phyloP scores from a whole-genome alignment of 768 basidiomycete species.

The Lactifluus echinatus region DNA sequence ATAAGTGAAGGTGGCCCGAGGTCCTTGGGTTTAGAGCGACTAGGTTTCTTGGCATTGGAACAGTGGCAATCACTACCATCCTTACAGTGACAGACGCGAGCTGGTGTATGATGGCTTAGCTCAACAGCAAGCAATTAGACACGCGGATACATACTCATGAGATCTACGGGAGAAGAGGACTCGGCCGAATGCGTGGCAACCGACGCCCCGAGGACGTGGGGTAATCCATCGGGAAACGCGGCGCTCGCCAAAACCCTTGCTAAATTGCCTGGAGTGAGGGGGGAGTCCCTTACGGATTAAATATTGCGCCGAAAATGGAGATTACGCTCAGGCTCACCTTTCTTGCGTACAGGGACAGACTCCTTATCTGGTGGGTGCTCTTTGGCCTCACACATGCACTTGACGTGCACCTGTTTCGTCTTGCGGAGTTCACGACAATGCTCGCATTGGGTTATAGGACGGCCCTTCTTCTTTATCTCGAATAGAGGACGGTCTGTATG shows the following conservation, averaged over 20 bases:
- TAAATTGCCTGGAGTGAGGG: constrained; percentile 38
- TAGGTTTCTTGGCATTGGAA: constrained; percentile 2
- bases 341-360: constrained; percentile 32
- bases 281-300: constrained; percentile 24
- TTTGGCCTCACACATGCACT: constrained; percentile 54
- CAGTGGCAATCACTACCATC: constrained; percentile 12
- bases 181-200: constrained; percentile 40
- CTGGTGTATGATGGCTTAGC: neutral
- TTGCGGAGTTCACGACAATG: constrained; percentile 78
- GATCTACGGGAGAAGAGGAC: constrained; percentile 51
- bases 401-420: constrained; percentile 72
- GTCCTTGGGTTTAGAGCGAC: constrained; percentile 3
- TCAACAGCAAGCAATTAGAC: neutral
- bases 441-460: constrained; percentile 84
- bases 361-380: constrained; percentile 12
- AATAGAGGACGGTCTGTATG: constrained; percentile 87
- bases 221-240: constrained; percentile 75
- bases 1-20: neutral
- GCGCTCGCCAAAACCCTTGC: constrained; percentile 58
- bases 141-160: constrained; percentile 29
- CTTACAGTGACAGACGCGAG: constrained; percentile 33
- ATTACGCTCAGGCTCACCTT: constrained; percentile 45
- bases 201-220: constrained; percentile 60
- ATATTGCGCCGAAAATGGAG: constrained; percentile 6
- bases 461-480: constrained; percentile 88